phyloP scores from a whole-genome alignment of 176 grass and related monocot species.

The Aegilops umbellulata region DNA sequence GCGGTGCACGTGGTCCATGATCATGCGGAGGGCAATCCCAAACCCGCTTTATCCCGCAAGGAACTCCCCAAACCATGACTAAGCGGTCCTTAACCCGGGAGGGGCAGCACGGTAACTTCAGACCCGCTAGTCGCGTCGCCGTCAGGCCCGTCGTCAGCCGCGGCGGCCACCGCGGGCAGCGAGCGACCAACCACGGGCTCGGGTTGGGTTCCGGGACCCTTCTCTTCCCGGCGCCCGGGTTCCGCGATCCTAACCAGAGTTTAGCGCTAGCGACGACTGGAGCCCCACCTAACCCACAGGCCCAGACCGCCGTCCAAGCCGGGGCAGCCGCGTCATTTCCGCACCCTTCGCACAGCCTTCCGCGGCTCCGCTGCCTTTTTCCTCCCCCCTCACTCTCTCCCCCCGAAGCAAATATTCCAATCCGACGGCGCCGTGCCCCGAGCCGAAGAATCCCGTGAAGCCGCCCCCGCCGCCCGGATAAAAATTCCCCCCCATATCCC shows the following conservation, averaged over 20 bases:
- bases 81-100: not conserved
- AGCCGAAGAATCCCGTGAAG: conserved; percentile 32
- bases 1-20: conserved; percentile 25
- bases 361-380: not conserved
- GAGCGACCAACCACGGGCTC: not conserved
- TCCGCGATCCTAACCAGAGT: not conserved
- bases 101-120: conserved; percentile 4
- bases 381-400: conserved; percentile 20
- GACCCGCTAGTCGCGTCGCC: conserved; percentile 17
- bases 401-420: conserved; percentile 52
- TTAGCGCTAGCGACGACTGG: conserved; percentile 12
- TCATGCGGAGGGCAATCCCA: not conserved
- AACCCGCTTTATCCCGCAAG: not conserved
- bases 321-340: conserved; percentile 27
- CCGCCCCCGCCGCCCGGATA: conserved; percentile 9
- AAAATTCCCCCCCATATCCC: conserved; percentile 42
- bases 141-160: not conserved
- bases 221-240: not conserved
- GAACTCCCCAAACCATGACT: not conserved
- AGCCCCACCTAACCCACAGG: not conserved
- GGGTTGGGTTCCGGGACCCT: not conserved
- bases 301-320: not conserved
- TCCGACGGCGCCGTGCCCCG: conserved; percentile 41
- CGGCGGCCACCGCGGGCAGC: not conserved
- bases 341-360: not conserved